Evolutionary conservation across 176 grass and related monocot genomes (phyloP).

Genomic region (Musa troglodytarum): DNA sequence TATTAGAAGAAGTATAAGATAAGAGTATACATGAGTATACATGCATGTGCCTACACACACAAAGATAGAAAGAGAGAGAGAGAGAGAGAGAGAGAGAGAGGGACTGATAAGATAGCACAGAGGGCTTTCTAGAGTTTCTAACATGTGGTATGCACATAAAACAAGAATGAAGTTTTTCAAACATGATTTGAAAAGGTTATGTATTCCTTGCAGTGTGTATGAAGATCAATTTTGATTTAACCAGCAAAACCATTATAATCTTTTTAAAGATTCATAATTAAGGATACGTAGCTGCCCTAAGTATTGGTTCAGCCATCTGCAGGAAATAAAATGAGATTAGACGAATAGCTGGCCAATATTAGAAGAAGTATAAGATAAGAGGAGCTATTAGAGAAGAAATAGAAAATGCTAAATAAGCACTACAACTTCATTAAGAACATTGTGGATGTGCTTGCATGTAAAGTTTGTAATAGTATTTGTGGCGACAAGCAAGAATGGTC

Average conservation of each 20-base stretch:
- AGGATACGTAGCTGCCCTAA: slow-evolving; percentile 89
- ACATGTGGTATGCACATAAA: too few relatives aligned
- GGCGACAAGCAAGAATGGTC: neutral
- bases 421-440: neutral
- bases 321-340: slow-evolving; percentile 17
- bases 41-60: too few relatives aligned
- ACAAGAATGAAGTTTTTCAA: too few relatives aligned
- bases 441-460: neutral
- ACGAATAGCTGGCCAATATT: neutral
- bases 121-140: too few relatives aligned
- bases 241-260: neutral
- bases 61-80: too few relatives aligned
- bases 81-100: too few relatives aligned
- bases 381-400: neutral
- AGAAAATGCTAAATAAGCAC: neutral
- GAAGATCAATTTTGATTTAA: neutral
- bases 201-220: neutral
- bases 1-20: slow-evolving; percentile 10
- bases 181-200: neutral
- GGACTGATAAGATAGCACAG: too few relatives aligned
- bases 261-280: neutral
- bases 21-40: neutral
- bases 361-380: slow-evolving; percentile 12
- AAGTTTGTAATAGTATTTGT: neutral
- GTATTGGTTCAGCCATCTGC: slow-evolving; percentile 85